Base-by-base conservation (phyloP, 192 early-diverging fungal genomes). In the Coemansia sp. region DNA sequence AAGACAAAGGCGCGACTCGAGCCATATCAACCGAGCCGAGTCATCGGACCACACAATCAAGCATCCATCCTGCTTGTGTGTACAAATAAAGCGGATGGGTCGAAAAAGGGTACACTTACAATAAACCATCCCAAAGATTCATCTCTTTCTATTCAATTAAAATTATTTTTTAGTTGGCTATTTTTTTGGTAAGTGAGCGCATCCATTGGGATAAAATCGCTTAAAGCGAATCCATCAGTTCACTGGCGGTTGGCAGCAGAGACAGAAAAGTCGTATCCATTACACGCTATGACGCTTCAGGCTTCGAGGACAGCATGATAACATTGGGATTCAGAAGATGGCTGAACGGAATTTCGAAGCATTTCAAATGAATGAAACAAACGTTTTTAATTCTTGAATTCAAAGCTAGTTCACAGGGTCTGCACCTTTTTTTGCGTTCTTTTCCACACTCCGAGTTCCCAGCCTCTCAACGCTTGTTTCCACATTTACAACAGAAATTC, bases 131-230 rank as follows among this genome's bases (percentile, higher is more conserved):
- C 2, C 8, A 45, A 45, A 11, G 42, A 45, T 45, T 45, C 42
- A 14, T 45, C 42, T 11, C 42, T 45, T 45, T 45, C 42, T 7
- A 45, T 11, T 45, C 42, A 45, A 7, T 14, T 45, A 45, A 3
- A 45, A 5, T 45, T 12, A 16, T 7, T 45, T 7, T 45, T 14
- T 45, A 45, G 42, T 45, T 45, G 42, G 42, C 42, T 16, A 16
- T 45, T 45, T 45, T 45, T 45, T 45, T 45, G 42, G 42, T 45
- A 45, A 45, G 42, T 31, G 28, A 22, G 40, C 29, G 36, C 60
- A 61, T 61, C 60, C 60, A 32, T 48, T 25, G 14, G 18, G 7
- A 25, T 61, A 45, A 7, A 45, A 45, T 16, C 11, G 51, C 18
- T 1, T 4, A 1, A 20, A 7, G 11, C 51, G 28, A 52, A 28